Base-by-base conservation (phyloP, 2,329 filamentous ascomycete species). In the Talaromyces sp. region DNA sequence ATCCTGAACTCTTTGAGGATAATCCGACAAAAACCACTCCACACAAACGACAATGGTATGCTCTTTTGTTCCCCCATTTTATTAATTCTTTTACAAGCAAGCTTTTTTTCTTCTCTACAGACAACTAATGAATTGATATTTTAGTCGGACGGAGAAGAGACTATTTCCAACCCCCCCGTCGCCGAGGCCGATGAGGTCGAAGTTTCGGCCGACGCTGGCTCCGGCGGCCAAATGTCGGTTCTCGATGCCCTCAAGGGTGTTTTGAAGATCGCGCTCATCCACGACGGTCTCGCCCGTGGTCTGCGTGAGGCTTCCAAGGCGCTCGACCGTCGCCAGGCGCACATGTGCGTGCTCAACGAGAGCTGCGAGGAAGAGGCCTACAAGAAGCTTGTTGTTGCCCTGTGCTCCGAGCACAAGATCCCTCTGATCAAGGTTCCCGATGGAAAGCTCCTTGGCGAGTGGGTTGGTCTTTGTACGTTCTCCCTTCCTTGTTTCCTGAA, bases 71-170 rank as follows among this genome's bases (percentile, higher is more conserved):
- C 16, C 23, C 47, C 23, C 47, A 27, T 34, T 4, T 12, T 18
- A 28, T 54, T 28, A 33, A 9, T 30, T 28, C 47, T 55, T 23
- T 23, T 23, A 23, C 23, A 23, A 23, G 23, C 23, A 23, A 23
- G 1, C 23, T 23, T 23, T 23, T 23, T 23, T 23, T 23, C 23
- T 23, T 23, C 23, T 23, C 23, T 23, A 23, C 23, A 23, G 23
- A 23, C 16, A 53, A 54, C 58, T 54, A 54, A 60, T 30, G 14
- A 40, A 44, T 10, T 3, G n/a, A 14, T 53, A 40, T 31, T n/a
- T 27, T 30, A 97, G 95, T 98, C 94, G 92, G 94, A 98, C 92
- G 94, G 94, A 98, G 95, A 98, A 97, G 94, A 98, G 90, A 92
- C 89, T 83, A 89, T 87, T 82, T 88, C 89, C 81, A 75, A 75